A percentile compares a stretch with the other conserved stretches of the same genome.
phyloP scores from a whole-genome alignment of 2,329 filamentous ascomycete genomes.

The Elsinoe necatrix region DNA sequence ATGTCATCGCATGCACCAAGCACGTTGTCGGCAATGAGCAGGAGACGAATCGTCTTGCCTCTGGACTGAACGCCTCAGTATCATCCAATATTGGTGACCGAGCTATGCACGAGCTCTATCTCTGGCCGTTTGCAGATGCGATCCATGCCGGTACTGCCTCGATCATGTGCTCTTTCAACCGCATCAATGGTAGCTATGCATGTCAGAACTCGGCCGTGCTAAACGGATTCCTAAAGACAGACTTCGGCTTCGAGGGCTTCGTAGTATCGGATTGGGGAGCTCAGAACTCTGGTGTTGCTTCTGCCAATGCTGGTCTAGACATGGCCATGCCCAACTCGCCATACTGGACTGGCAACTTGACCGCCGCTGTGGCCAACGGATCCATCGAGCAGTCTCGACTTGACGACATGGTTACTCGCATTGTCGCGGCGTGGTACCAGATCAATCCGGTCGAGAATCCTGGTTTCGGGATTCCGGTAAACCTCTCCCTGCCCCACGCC shows the following conservation, averaged over 20 bases:
- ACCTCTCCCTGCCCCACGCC: constrained; percentile 20
- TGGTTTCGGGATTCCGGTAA: constrained; percentile 18
- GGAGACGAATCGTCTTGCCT: constrained; percentile 24
- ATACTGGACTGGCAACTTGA: constrained; percentile 22
- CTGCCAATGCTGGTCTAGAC: constrained; percentile 26
- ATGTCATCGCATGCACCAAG: constrained; percentile 34
- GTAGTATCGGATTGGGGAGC: constrained; percentile 22
- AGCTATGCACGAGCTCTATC: constrained; percentile 23
- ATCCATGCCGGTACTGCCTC: constrained; percentile 56
- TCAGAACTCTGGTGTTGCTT: constrained; percentile 25
- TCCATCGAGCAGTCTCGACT: constrained; percentile 25
- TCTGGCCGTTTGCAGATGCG: constrained; percentile 57
- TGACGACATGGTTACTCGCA: constrained; percentile 29
- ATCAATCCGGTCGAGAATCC: constrained; percentile 18
- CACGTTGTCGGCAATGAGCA: constrained; percentile 28
- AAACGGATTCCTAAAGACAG: constrained; percentile 57
- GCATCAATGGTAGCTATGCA: constrained; percentile 57
- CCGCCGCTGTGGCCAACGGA: constrained; percentile 27
- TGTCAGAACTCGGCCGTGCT: constrained; percentile 56
- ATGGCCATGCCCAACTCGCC: constrained; percentile 25
- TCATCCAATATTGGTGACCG: constrained; percentile 38
- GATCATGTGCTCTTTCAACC: constrained; percentile 67
- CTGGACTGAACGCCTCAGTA: constrained; percentile 28
- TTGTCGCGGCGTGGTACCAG: constrained; percentile 25
- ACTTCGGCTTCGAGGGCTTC: constrained; percentile 37